Percentiles rank a stretch among this genome's conserved stretches.
These are phyloP conservation scores for Aspergillus funiculosus DNA, from an alignment of 495 filamentous ascomycete genomes.

Conservation along the genomic window DNA sequence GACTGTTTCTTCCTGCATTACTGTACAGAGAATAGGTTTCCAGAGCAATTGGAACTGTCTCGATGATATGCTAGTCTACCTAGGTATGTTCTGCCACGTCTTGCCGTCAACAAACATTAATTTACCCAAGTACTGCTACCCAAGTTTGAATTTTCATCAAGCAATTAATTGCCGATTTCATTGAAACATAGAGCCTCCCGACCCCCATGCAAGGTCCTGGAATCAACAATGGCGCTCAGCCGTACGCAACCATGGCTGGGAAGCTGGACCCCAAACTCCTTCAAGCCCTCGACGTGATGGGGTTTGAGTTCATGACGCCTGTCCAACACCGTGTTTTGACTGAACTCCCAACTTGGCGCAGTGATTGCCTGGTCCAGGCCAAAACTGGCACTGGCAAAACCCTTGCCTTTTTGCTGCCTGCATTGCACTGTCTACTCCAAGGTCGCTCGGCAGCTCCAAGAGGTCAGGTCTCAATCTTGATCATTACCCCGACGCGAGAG, in stretches of 20 bases:
- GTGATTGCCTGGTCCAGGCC: slow-evolving; percentile 63
- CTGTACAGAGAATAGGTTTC: too few relatives aligned
- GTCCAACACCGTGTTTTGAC: slow-evolving; percentile 52
- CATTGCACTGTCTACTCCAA: slow-evolving; percentile 58
- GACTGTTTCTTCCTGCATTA: too few relatives aligned
- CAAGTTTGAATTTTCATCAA: too few relatives aligned
- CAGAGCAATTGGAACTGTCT: too few relatives aligned
- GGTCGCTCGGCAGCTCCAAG: slow-evolving; percentile 21
- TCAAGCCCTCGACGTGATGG: slow-evolving; percentile 41
- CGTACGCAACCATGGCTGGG: slow-evolving; percentile 43
- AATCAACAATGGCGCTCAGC: slow-evolving; percentile 25
- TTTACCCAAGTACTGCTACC: too few relatives aligned
- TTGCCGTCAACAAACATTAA: too few relatives aligned
- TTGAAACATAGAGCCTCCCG: slow-evolving; percentile 5
- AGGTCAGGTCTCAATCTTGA: slow-evolving; percentile 54
- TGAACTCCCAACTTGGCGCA: slow-evolving; percentile 45
- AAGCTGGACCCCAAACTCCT: slow-evolving; percentile 45
- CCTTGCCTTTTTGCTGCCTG: slow-evolving; percentile 71
- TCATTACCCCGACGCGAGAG: slow-evolving; percentile 62
- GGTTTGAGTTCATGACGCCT: slow-evolving; percentile 47
- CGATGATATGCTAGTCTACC: too few relatives aligned
- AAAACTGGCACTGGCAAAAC: slow-evolving; percentile 87
- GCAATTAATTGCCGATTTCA: too few relatives aligned
- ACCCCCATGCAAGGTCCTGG: slow-evolving; percentile 22
- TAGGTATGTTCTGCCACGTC: too few relatives aligned